These are phyloP conservation scores for Schwanniomyces vanrijiae DNA, from an alignment of 805 yeast genomes.

Conservation along the genomic window DNA sequence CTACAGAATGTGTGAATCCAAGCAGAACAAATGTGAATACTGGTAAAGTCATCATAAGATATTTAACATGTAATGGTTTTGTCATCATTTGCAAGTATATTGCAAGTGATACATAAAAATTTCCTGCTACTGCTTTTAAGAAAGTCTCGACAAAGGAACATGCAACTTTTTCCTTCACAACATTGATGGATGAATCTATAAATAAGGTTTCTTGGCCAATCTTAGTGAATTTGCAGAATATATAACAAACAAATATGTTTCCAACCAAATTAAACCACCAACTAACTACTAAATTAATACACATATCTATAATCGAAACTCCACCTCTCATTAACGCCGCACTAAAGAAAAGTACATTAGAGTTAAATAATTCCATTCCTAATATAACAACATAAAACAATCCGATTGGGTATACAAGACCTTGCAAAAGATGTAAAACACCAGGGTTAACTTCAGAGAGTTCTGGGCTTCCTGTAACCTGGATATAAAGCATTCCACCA, in stretches of 20 bases:
- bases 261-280: slow-evolving; percentile 68
- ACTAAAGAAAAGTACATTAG: slow-evolving; percentile 69
- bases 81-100: slow-evolving; percentile 76
- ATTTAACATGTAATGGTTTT: slow-evolving; percentile 75
- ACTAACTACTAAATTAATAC: slow-evolving; percentile 66
- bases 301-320: slow-evolving; percentile 59
- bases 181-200: slow-evolving; percentile 47
- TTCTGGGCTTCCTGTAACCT: slow-evolving; percentile 52
- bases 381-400: slow-evolving; percentile 69
- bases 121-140: slow-evolving; percentile 72
- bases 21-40: slow-evolving; percentile 74
- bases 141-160: slow-evolving; percentile 61
- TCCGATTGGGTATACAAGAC: slow-evolving; percentile 67
- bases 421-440: slow-evolving; percentile 54
- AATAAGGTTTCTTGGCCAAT: slow-evolving; percentile 41
- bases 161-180: slow-evolving; percentile 44
- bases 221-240: slow-evolving; percentile 59
- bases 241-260: slow-evolving; percentile 63
- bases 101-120: slow-evolving; percentile 74
- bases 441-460: slow-evolving; percentile 49
- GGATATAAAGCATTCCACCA: slow-evolving; percentile 70
- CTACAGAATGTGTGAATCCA: slow-evolving; percentile 81
- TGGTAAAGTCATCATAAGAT: slow-evolving; percentile 62
- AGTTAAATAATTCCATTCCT: slow-evolving; percentile 77
- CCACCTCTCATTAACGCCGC: slow-evolving; percentile 72